Evolutionary conservation across 73 alveolate genomes (phyloP), one percentile per base, ranked within the genome.

Genomic region (Symbiodinium natans): DNA sequence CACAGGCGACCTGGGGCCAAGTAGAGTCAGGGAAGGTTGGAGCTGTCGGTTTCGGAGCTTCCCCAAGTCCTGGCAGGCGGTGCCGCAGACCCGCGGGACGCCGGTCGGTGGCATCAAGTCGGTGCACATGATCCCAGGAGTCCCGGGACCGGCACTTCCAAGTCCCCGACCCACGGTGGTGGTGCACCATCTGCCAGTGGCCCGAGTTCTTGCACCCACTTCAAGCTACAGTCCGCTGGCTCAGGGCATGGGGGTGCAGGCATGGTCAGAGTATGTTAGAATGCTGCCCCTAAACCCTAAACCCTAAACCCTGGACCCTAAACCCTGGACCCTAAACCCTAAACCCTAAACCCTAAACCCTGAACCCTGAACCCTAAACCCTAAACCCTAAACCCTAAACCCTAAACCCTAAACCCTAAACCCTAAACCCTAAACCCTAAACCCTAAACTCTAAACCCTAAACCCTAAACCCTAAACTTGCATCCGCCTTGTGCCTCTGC

Each of bases 181-280:
- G 19, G 80, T 63, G 80, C 80, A 36, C 27, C 80, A 63, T 9
- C 80, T 63, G 40, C 80, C 80, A 27, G 80, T 63, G 80, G 80
- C 80, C 33, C 80, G 80, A 29, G 80, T 63, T 29, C 38, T 63
- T 1, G 38, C 80, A n/a, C 36, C 38, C 29, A 27, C 80, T 23
- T 63, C 80, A 29, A 36, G 80, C 80, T 29, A 63, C 80, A 63
- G 80, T 29, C 36, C 33, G 80, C 80, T 63, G 80, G 80, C 80
- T 29, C 40, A 52, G 71, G 2, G n/a, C n/a, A 52, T 52, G 10
- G 25, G 71, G 23, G 71, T 6, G 71, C 71, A 21, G 71, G 23
- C 71, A 52, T n/a, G 56, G 56, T 11, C 56, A 8, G 56, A 43
- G 11, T n/a, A 8, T 43, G 11, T 43, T 43, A 5, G 56, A 43